phyloP scores from a whole-genome alignment of 208 protist species.

The Vickermania ingenoplastis region DNA sequence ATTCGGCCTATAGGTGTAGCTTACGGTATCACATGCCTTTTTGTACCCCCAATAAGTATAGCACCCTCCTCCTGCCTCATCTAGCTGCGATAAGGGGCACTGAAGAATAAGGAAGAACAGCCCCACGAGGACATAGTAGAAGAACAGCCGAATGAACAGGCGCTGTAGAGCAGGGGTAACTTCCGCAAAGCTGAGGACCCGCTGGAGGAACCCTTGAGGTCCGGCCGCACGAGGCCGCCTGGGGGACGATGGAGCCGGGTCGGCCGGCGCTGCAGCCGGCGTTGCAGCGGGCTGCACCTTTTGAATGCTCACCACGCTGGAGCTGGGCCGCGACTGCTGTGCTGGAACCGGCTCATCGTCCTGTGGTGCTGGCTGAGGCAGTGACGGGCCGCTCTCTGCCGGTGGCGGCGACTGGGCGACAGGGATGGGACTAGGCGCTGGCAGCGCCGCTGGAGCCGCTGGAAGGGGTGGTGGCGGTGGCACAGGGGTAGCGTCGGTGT shows the following conservation, averaged over 20 bases:
- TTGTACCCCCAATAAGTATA: constrained; percentile 83
- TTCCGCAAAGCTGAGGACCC: not conserved
- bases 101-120: constrained; percentile 54
- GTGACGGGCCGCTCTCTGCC: too few relatives aligned
- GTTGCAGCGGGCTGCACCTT: not conserved
- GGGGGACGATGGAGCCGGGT: not conserved
- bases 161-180: constrained; percentile 25
- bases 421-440: too few relatives aligned
- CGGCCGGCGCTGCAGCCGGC: not conserved
- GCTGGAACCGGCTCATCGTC: too few relatives aligned
- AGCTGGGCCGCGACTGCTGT: not conserved
- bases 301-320: not conserved
- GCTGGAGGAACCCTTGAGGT: not conserved
- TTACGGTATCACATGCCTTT: constrained; percentile 38
- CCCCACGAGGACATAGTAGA: constrained; percentile 24
- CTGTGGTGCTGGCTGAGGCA: too few relatives aligned
- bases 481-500: too few relatives aligned
- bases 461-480: too few relatives aligned
- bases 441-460: too few relatives aligned
- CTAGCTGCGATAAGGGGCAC: constrained; percentile 60
- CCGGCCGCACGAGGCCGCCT: not conserved
- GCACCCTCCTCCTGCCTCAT: constrained; percentile 49
- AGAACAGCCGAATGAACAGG: constrained; percentile 29
- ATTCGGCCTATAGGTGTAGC: constrained; percentile 50
- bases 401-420: too few relatives aligned